Evolutionary conservation across 352 stramenopile species (phyloP).

Genomic region (Pythium angustatum): DNA sequence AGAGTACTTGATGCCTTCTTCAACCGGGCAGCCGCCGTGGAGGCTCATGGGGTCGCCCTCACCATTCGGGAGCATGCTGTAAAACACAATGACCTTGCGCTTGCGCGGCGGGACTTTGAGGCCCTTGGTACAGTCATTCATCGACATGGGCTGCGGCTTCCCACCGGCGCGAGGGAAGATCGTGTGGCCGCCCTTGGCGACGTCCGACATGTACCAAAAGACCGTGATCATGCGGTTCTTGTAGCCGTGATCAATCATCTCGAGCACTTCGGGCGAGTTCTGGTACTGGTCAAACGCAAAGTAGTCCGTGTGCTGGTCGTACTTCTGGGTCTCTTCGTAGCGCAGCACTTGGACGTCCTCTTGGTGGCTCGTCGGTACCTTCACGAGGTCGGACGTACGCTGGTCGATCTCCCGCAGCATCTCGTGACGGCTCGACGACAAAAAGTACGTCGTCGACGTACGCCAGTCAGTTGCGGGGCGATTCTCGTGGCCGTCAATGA

Average conservation of each 20-base stretch:
- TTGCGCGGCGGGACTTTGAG: slow-evolving; percentile 68
- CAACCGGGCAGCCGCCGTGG: slow-evolving; percentile 67
- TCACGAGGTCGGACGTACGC: slow-evolving; percentile 64
- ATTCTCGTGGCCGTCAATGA: slow-evolving; percentile 66
- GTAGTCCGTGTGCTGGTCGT: slow-evolving; percentile 79
- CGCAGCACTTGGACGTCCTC: slow-evolving; percentile 76
- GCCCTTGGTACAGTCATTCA: slow-evolving; percentile 63
- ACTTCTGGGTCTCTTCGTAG: slow-evolving; percentile 78
- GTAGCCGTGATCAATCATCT: slow-evolving; percentile 62
- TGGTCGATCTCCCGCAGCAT: slow-evolving; percentile 57
- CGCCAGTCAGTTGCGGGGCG: slow-evolving; percentile 67
- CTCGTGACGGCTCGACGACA: slow-evolving; percentile 48
- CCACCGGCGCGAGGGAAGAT: slow-evolving; percentile 68
- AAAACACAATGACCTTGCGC: slow-evolving; percentile 80
- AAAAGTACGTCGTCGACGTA: slow-evolving; percentile 78
- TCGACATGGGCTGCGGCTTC: slow-evolving; percentile 39
- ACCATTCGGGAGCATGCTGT: slow-evolving; percentile 77
- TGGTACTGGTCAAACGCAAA: slow-evolving; percentile 49
- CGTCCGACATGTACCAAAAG: slow-evolving; percentile 88
- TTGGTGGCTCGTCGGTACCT: slow-evolving; percentile 63
- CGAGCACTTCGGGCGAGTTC: slow-evolving; percentile 51
- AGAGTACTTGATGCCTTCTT: slow-evolving; percentile 75
- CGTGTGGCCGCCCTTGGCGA: slow-evolving; percentile 66
- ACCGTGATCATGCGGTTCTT: slow-evolving; percentile 88
- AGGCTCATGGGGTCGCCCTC: slow-evolving; percentile 63